These are phyloP conservation scores for Melampsora abietis-canadensis DNA, from an alignment of 1,284 basidiomycete species.

Conservation along the genomic window DNA sequence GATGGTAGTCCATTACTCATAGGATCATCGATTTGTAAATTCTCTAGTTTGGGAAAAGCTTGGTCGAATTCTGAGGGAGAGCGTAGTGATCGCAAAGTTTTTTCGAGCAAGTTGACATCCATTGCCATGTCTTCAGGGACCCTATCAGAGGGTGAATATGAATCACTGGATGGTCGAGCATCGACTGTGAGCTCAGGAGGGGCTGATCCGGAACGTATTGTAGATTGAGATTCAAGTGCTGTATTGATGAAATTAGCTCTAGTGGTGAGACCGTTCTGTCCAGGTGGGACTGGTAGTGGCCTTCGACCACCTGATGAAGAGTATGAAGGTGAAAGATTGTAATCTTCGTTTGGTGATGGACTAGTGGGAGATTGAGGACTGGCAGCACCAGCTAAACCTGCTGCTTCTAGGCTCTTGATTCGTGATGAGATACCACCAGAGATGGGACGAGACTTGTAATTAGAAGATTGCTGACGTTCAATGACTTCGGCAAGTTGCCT, in stretches of 20 bases:
- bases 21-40: slow-evolving; percentile 3
- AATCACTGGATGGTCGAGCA: neutral
- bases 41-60: slow-evolving; percentile 29
- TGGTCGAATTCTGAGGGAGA: slow-evolving; percentile 35
- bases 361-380: slow-evolving; percentile 7
- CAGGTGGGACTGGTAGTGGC: neutral
- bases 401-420: slow-evolving; percentile 24
- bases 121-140: neutral
- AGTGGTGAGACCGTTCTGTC: slow-evolving; percentile 6
- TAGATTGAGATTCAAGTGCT: slow-evolving; percentile 29
- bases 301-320: neutral
- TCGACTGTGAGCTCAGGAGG: slow-evolving; percentile 32
- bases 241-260: slow-evolving; percentile 22
- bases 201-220: slow-evolving; percentile 39
- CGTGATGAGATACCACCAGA: slow-evolving; percentile 25
- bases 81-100: slow-evolving; percentile 12
- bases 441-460: slow-evolving; percentile 1
- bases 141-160: neutral
- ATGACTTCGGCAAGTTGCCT: slow-evolving; percentile 18
- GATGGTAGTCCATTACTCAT: neutral
- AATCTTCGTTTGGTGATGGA: neutral
- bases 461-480: slow-evolving; percentile 7
- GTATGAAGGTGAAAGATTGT: slow-evolving; percentile 1
- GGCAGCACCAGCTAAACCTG: neutral
- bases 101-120: neutral